phyloP scores from a whole-genome alignment of 2,329 filamentous ascomycete species.

The Rutstroemia sp. region DNA sequence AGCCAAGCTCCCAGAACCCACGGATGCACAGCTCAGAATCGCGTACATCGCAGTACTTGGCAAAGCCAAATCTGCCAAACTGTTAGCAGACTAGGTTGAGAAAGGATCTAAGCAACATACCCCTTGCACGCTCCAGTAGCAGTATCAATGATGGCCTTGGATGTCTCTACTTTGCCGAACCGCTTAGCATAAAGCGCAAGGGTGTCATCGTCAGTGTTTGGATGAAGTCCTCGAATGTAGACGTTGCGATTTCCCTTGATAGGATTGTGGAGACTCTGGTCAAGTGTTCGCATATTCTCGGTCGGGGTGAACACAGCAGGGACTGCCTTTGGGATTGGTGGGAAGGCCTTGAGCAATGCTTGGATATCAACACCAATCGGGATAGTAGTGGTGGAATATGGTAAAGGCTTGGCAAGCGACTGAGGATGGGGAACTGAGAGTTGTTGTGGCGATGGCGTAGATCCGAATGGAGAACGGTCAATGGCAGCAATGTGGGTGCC shows the following conservation, averaged over 20 bases:
- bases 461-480: slow-evolving; percentile 56
- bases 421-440: slow-evolving; percentile 37
- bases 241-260: slow-evolving; percentile 91
- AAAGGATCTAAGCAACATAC: slow-evolving; percentile 41
- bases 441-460: slow-evolving; percentile 59
- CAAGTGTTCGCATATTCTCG: slow-evolving; percentile 80
- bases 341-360: slow-evolving; percentile 64
- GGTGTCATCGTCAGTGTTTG: slow-evolving; percentile 89
- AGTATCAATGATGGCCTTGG: slow-evolving; percentile 97
- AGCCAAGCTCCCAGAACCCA: slow-evolving; percentile 87
- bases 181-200: slow-evolving; percentile 74
- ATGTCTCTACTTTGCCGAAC: slow-evolving; percentile 91
- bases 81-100: background rate
- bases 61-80: slow-evolving; percentile 77
- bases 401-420: slow-evolving; percentile 23
- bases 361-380: slow-evolving; percentile 41
- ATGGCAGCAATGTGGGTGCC: slow-evolving; percentile 50
- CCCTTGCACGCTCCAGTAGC: slow-evolving; percentile 93
- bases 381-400: slow-evolving; percentile 28
- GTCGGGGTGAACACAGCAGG: slow-evolving; percentile 81
- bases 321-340: slow-evolving; percentile 77
- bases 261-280: slow-evolving; percentile 90
- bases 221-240: slow-evolving; percentile 93
- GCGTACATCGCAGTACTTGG: slow-evolving; percentile 82
- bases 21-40: slow-evolving; percentile 95